These are phyloP conservation scores for Logfia minima DNA, from an alignment of 129 eudicot genomes.

Conservation along the genomic window DNA sequence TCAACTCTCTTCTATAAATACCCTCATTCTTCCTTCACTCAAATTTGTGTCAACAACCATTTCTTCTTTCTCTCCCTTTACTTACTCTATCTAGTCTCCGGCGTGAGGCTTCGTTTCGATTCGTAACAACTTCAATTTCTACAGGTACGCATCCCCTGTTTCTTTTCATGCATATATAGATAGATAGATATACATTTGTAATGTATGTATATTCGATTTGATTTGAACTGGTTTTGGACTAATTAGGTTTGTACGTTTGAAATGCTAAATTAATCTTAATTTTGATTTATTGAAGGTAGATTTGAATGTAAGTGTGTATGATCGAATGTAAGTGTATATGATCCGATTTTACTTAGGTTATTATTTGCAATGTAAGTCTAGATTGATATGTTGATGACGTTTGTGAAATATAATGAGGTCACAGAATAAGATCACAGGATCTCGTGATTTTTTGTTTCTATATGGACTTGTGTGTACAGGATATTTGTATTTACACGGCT, in stretches of 20 bases:
- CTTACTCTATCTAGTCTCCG: conserved; percentile 6
- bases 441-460: not conserved
- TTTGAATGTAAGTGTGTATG: conserved; percentile 7
- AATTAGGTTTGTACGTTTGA: not conserved
- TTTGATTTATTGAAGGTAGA: not conserved
- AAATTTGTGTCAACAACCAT: conserved; percentile 29
- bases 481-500: conserved; percentile 1
- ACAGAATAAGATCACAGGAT: conserved; percentile 16
- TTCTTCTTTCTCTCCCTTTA: not conserved
- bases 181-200: not conserved
- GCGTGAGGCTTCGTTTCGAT: not conserved
- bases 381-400: not conserved
- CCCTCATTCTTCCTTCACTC: not conserved
- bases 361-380: conserved; percentile 12
- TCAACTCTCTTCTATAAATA: not conserved
- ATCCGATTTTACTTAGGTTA: not conserved
- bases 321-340: conserved; percentile 14
- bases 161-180: not conserved
- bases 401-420: not conserved
- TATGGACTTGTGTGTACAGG: not conserved
- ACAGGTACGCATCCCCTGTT: conserved; percentile 33
- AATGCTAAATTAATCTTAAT: not conserved
- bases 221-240: conserved; percentile 4
- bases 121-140: not conserved
- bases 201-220: not conserved